Evolutionary conservation across 306 rosid genomes (phyloP).

Genomic region (Lathyrus oleraceus): DNA sequence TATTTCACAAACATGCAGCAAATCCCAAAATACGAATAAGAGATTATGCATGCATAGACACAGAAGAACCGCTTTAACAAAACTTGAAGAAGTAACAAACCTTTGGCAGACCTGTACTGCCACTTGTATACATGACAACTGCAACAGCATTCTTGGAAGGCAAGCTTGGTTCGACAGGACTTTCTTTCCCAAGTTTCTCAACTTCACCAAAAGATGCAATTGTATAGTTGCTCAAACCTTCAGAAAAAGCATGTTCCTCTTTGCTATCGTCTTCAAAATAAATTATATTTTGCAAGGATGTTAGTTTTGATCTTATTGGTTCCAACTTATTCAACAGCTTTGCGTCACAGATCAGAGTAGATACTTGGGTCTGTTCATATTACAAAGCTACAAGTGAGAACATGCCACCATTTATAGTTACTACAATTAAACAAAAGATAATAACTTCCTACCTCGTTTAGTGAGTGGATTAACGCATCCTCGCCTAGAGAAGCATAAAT

Average conservation of each 20-base stretch:
- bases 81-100: conserved; percentile 48
- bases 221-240: conserved; percentile 52
- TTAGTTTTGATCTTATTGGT: conserved; percentile 59
- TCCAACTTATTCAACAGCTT: conserved; percentile 75
- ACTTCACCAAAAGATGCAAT: conserved; percentile 67
- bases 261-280: conserved; percentile 69
- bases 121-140: conserved; percentile 93
- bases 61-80: neutral
- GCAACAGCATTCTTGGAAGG: conserved; percentile 76
- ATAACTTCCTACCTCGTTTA: conserved; percentile 71
- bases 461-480: conserved; percentile 87
- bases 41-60: conserved; percentile 11
- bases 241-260: conserved; percentile 46
- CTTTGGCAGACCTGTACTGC: conserved; percentile 95
- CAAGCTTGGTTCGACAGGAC: conserved; percentile 56
- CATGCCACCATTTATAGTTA: conserved; percentile 12
- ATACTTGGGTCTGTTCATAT: conserved; percentile 72
- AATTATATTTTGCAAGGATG: conserved; percentile 59
- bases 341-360: conserved; percentile 78
- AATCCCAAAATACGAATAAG: conserved; percentile 21
- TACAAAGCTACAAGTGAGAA: conserved; percentile 42
- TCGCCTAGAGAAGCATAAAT: conserved; percentile 91
- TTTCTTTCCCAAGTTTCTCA: conserved; percentile 72
- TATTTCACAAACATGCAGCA: conserved; percentile 27
- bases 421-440: conserved; percentile 26